These are phyloP conservation scores for Psilocybe azurescens DNA, from an alignment of 768 basidiomycete genomes.

Conservation along the genomic window DNA sequence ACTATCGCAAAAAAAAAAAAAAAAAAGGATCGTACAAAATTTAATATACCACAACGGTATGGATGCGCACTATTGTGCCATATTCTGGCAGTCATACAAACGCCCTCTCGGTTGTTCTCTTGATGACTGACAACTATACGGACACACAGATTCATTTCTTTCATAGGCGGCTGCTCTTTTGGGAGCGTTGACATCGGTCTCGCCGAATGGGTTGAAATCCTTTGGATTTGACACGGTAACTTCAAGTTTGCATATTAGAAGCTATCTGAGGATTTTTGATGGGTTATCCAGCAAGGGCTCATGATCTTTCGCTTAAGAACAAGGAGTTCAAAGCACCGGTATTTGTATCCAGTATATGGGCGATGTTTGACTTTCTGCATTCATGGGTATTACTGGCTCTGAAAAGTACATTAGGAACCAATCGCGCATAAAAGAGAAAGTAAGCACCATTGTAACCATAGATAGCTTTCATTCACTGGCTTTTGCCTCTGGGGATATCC, in stretches of 20 bases:
- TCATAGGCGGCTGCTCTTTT: constrained; percentile 87
- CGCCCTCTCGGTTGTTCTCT: constrained; percentile 92
- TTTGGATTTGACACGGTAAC: constrained; percentile 84
- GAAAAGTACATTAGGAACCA: constrained; percentile 2
- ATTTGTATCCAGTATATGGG: constrained; percentile 88
- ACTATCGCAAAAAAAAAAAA: constrained; percentile 47
- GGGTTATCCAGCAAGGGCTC: constrained; percentile 96
- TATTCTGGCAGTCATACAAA: constrained; percentile 82
- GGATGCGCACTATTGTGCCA: constrained; percentile 68
- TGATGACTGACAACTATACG: constrained; percentile 93
- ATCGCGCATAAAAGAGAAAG: neutral
- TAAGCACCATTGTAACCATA: constrained; percentile 85
- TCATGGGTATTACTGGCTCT: constrained; percentile 80
- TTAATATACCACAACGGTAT: neutral
- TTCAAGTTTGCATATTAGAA: constrained; percentile 82
- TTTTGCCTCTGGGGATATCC: constrained; percentile 79
- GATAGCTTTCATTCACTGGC: constrained; percentile 91
- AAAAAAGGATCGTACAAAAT: neutral
- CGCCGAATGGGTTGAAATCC: constrained; percentile 82
- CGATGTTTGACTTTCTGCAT: constrained; percentile 84
- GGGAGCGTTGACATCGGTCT: constrained; percentile 70
- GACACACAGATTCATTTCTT: constrained; percentile 86
- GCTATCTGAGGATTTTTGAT: constrained; percentile 76
- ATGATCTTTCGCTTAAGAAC: constrained; percentile 97
- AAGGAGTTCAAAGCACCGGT: constrained; percentile 93